These are phyloP conservation scores for Infundibulicybe gibba DNA, from an alignment of 768 basidiomycete species.

Conservation along the genomic window DNA sequence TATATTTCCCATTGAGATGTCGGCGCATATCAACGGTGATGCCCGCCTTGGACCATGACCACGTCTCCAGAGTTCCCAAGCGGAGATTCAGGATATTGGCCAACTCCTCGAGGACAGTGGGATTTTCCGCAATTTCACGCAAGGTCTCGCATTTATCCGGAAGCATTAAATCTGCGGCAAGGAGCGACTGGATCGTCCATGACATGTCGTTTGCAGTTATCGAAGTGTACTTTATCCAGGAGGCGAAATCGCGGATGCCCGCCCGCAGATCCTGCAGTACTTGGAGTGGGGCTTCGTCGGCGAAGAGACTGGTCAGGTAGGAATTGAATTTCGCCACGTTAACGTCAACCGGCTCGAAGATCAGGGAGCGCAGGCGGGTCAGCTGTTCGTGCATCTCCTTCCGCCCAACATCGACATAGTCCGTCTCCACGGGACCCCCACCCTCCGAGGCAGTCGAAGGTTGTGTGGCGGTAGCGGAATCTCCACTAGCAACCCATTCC, in stretches of 20 bases:
- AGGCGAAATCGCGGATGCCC: slow-evolving; percentile 21
- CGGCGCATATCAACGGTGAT: slow-evolving; percentile 40
- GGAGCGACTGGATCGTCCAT: slow-evolving; percentile 28
- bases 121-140: slow-evolving; percentile 36
- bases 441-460: slow-evolving; percentile 7
- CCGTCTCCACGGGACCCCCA: slow-evolving; percentile 3
- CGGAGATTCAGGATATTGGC: slow-evolving; percentile 45
- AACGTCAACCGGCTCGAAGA: slow-evolving; percentile 32
- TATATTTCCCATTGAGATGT: slow-evolving; percentile 44
- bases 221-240: slow-evolving; percentile 16
- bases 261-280: slow-evolving; percentile 23
- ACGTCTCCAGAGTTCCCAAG: slow-evolving; percentile 31
- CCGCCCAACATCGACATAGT: slow-evolving; percentile 29
- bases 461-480: slow-evolving; percentile 25
- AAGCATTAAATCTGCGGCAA: slow-evolving; percentile 32
- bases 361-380: slow-evolving; percentile 28
- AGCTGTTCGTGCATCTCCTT: slow-evolving; percentile 34
- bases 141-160: slow-evolving; percentile 36
- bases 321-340: slow-evolving; percentile 25
- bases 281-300: slow-evolving; percentile 22
- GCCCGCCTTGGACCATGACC: slow-evolving; percentile 42
- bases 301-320: slow-evolving; percentile 36
- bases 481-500: slow-evolving; percentile 41
- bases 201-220: slow-evolving; percentile 22
- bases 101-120: slow-evolving; percentile 33